Percentiles rank a stretch among this genome's conserved stretches.
These are phyloP conservation scores for Bothriochloa decipiens DNA, from an alignment of 176 grass and related monocot species.

Conservation along the genomic window DNA sequence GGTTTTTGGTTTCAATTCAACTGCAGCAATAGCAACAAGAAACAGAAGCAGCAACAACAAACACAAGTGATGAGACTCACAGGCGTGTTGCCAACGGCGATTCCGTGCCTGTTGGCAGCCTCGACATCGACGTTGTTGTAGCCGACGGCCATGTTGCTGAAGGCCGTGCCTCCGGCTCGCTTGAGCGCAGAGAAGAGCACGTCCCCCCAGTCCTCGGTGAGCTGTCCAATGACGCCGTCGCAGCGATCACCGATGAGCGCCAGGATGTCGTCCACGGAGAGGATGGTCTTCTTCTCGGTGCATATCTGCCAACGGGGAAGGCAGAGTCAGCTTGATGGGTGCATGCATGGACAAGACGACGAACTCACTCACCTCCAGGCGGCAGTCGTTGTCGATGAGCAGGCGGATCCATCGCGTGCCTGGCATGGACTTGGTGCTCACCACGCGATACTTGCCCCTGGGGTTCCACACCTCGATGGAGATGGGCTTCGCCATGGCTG, in stretches of 20 bases:
- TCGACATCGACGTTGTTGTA: conserved; percentile 93
- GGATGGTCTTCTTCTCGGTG: conserved; percentile 84
- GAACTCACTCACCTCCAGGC: conserved; percentile 50
- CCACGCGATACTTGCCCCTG: conserved; percentile 77
- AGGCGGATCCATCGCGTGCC: conserved; percentile 90
- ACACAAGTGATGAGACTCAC: conserved; percentile 22
- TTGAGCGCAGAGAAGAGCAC: conserved; percentile 94
- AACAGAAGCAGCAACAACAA: background rate
- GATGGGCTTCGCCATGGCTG: conserved; percentile 74
- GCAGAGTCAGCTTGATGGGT: background rate
- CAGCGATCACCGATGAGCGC: conserved; percentile 81
- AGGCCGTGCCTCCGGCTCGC: conserved; percentile 76
- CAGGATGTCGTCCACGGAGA: conserved; percentile 85
- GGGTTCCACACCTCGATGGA: conserved; percentile 94
- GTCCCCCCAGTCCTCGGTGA: conserved; percentile 94
- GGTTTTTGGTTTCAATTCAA: background rate
- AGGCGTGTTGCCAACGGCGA: conserved; percentile 88
- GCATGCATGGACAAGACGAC: background rate
- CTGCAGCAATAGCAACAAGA: background rate
- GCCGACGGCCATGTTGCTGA: conserved; percentile 98
- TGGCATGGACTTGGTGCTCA: conserved; percentile 97
- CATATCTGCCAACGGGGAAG: conserved; percentile 46
- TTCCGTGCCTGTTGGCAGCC: conserved; percentile 71
- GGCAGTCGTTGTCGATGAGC: conserved; percentile 88
- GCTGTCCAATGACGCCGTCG: conserved; percentile 92